Evolutionary conservation across 116 monocot species (phyloP).

Genomic region (Iris pallida): DNA sequence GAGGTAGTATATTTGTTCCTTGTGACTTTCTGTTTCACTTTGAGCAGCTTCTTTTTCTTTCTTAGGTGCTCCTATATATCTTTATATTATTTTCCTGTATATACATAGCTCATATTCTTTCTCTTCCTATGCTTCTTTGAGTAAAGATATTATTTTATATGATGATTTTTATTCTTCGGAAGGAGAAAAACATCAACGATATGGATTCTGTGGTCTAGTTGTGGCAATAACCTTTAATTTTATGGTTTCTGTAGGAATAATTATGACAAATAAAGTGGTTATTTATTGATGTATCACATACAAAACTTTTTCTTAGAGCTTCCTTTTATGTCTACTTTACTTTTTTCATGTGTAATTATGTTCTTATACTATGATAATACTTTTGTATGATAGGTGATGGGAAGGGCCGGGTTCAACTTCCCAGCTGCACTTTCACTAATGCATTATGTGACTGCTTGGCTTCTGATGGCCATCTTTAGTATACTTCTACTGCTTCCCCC

Average conservation of each 20-base stretch:
- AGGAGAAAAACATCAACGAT: conserved; percentile 72
- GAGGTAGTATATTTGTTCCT: too few relatives aligned
- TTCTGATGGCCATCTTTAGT: conserved; percentile 63
- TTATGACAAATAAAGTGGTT: conserved; percentile 82
- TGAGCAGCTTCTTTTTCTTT: too few relatives aligned
- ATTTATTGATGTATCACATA: not conserved
- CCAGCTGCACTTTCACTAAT: conserved; percentile 72
- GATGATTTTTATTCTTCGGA: conserved; percentile 74
- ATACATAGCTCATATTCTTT: too few relatives aligned
- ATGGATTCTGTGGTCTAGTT: conserved; percentile 60
- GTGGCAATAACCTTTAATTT: conserved; percentile 74
- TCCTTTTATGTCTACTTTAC: not conserved
- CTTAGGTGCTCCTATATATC: too few relatives aligned
- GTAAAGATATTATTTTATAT: too few relatives aligned
- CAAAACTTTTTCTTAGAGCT: too few relatives aligned
- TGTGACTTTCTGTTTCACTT: too few relatives aligned
- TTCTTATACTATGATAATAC: not conserved
- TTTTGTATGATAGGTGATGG: conserved; percentile 58
- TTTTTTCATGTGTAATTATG: not conserved
- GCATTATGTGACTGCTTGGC: conserved; percentile 68
- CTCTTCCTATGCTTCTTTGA: too few relatives aligned
- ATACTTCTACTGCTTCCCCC: conserved; percentile 58
- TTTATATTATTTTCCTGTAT: too few relatives aligned
- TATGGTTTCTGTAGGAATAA: conserved; percentile 70
- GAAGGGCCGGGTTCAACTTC: conserved; percentile 78